Percentiles rank a stretch among this genome's conserved stretches.
Evolutionary conservation across 2,329 filamentous ascomycete species (phyloP).

Genomic region (Paraconiothyrium brasiliense): DNA sequence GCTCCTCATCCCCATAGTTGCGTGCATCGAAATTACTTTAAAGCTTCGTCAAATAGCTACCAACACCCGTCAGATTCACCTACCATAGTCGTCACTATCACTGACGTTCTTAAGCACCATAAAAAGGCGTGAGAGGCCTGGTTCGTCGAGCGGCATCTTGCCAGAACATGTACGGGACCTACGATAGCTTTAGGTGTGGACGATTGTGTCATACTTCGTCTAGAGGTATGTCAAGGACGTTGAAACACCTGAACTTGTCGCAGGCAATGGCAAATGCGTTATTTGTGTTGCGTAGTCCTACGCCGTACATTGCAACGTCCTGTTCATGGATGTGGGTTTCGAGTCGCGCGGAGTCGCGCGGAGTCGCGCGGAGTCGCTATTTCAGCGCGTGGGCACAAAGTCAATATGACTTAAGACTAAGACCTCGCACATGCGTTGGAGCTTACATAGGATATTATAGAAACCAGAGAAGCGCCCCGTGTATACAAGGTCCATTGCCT

Average conservation of each 20-base stretch:
- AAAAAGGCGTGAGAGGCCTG: not conserved
- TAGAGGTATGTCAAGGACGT: constrained; percentile 27
- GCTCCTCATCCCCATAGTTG: constrained; percentile 36
- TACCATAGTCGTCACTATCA: constrained; percentile 29
- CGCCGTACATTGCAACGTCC: constrained; percentile 46
- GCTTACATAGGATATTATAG: constrained; percentile 21
- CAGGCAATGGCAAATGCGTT: constrained; percentile 40
- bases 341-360: constrained; percentile 48
- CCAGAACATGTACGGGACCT: not conserved
- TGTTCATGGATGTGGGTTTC: constrained; percentile 48
- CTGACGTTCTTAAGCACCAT: constrained; percentile 18
- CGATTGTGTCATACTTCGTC: constrained; percentile 15
- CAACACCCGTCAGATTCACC: constrained; percentile 38
- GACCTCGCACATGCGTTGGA: not conserved
- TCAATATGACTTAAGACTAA: constrained; percentile 20
- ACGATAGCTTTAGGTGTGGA: not conserved
- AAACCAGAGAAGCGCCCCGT: constrained; percentile 45
- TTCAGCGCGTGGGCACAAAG: constrained; percentile 8
- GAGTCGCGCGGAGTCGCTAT: constrained; percentile 48
- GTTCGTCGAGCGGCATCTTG: not conserved
- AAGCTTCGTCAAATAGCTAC: constrained; percentile 27
- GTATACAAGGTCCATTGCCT: constrained; percentile 49
- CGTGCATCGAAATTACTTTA: constrained; percentile 37
- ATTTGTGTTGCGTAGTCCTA: constrained; percentile 42
- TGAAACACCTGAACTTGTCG: constrained; percentile 41